Evolutionary conservation across 1,284 basidiomycete species (phyloP).

Genomic region (Garcileccinum viscosum): DNA sequence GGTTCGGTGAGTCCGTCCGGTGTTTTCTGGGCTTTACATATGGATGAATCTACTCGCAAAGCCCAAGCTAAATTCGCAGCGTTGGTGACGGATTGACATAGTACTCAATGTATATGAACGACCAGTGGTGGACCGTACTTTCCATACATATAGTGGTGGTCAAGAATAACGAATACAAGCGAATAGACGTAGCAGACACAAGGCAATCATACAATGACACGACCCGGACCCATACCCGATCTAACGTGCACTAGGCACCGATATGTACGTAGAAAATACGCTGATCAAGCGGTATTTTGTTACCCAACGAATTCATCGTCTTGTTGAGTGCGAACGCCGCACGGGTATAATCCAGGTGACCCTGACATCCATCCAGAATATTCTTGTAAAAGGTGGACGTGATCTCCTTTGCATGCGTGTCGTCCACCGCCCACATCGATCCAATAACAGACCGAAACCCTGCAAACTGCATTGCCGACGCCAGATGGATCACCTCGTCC

Average conservation of each 20-base stretch:
- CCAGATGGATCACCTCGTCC: neutral
- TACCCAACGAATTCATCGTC: neutral
- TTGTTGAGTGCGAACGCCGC: neutral
- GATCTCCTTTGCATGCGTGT: neutral
- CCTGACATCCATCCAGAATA: neutral
- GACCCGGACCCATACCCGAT: neutral
- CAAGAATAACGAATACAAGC: too few species aligned
- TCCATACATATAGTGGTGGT: too few species aligned
- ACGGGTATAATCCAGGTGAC: neutral
- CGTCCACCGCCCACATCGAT: too few species aligned
- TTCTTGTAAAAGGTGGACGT: neutral
- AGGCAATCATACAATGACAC: neutral
- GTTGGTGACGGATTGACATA: too few species aligned
- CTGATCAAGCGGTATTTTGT: neutral
- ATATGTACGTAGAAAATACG: neutral
- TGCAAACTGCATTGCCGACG: too few species aligned
- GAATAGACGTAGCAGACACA: neutral
- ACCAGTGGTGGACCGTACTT: too few species aligned
- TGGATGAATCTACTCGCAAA: too few species aligned
- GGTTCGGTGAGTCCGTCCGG: too few species aligned
- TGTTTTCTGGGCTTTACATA: too few species aligned
- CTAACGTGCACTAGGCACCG: neutral
- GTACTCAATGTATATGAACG: too few species aligned
- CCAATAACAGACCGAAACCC: too few species aligned
- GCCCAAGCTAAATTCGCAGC: too few species aligned